phyloP scores from a whole-genome alignment of 352 stramenopile genomes.

The Globisporangium sylvaticum region DNA sequence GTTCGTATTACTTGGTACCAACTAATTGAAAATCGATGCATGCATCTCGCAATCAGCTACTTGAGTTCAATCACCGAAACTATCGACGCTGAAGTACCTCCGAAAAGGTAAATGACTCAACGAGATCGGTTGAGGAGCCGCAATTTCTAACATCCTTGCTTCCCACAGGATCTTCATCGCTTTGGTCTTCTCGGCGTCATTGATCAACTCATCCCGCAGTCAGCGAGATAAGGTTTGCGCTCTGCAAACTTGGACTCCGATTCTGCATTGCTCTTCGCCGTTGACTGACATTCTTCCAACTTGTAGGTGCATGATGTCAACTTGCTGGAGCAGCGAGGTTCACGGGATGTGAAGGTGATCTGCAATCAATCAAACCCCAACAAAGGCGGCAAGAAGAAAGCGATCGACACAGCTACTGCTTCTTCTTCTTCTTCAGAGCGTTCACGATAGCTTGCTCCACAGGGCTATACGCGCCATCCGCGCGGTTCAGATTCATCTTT shows the following conservation, averaged over 20 bases:
- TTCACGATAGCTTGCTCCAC: slow-evolving; percentile 43
- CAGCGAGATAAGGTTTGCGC: background rate
- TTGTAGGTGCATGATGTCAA: background rate
- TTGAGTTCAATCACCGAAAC: background rate
- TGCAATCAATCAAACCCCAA: background rate
- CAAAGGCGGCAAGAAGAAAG: background rate
- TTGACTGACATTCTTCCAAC: background rate
- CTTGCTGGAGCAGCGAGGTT: background rate
- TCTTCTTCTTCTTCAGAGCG: slow-evolving; percentile 14
- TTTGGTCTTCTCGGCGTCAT: background rate
- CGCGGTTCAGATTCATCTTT: slow-evolving; percentile 45
- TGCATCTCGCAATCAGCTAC: background rate
- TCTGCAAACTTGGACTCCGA: background rate
- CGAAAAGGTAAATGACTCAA: background rate
- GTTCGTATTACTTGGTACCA: background rate
- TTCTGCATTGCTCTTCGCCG: background rate
- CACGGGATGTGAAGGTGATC: background rate
- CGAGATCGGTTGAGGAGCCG: background rate
- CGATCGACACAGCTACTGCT: background rate
- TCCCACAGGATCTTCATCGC: background rate
- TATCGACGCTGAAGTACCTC: background rate
- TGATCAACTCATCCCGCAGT: background rate
- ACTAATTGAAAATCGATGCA: background rate
- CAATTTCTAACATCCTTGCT: background rate
- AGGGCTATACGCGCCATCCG: slow-evolving; percentile 29